These are phyloP conservation scores for Talaromyces sp. DNA, from an alignment of 2,329 filamentous ascomycete genomes.

Conservation along the genomic window DNA sequence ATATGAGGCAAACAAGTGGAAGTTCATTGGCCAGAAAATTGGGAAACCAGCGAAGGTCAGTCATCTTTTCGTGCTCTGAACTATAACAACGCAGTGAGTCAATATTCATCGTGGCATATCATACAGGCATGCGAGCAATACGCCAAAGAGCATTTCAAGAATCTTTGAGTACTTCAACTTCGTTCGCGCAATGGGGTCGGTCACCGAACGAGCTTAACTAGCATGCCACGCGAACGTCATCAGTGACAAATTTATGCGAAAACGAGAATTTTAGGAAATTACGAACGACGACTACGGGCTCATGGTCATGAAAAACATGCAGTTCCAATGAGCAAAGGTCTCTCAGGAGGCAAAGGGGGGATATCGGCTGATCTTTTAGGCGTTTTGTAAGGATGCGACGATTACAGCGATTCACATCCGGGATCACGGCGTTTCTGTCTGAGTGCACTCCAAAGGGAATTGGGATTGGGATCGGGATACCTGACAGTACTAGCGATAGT, in stretches of 20 bases:
- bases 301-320: not conserved
- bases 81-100: slow-evolving; percentile 21
- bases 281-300: not conserved
- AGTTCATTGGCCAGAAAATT: slow-evolving; percentile 92
- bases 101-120: slow-evolving; percentile 21
- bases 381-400: not conserved
- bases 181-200: not conserved
- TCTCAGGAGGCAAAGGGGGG: not conserved
- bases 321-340: not conserved
- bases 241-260: not conserved
- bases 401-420: not conserved
- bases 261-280: not conserved
- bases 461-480: not conserved
- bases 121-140: slow-evolving; percentile 80
- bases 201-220: not conserved
- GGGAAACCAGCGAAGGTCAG: slow-evolving; percentile 92
- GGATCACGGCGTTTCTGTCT: slow-evolving; percentile 6
- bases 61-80: not conserved
- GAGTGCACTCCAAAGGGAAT: not conserved
- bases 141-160: slow-evolving; percentile 85
- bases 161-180: slow-evolving; percentile 24
- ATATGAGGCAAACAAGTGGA: slow-evolving; percentile 99
- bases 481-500: not conserved
- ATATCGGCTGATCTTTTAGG: not conserved
- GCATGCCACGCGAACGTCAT: not conserved